phyloP scores from a whole-genome alignment of 805 yeast species.

The Saccharomycopsis fibuligera region DNA sequence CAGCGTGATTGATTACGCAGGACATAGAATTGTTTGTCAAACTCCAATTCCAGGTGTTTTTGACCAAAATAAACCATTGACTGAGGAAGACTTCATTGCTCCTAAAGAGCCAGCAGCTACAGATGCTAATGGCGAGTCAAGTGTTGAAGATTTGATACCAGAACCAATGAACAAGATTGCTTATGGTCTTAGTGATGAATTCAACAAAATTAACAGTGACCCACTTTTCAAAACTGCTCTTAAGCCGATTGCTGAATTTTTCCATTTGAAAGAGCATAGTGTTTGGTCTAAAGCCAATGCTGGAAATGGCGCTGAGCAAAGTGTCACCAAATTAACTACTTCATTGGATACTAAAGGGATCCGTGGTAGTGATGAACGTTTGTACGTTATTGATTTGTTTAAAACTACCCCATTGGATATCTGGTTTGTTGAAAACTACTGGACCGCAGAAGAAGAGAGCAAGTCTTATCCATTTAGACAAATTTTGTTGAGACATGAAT shows the following conservation, averaged over 20 bases:
- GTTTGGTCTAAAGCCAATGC: slow-evolving; percentile 35
- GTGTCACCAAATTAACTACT: slow-evolving; percentile 46
- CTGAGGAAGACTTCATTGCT: slow-evolving; percentile 36
- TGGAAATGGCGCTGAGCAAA: slow-evolving; percentile 33
- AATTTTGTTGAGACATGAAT: slow-evolving; percentile 75
- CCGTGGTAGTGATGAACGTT: slow-evolving; percentile 76
- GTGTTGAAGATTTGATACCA: slow-evolving; percentile 31
- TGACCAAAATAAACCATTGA: slow-evolving; percentile 33
- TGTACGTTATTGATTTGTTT: slow-evolving; percentile 77
- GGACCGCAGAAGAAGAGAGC: slow-evolving; percentile 33
- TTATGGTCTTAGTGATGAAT: slow-evolving; percentile 71
- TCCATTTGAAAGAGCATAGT: slow-evolving; percentile 70
- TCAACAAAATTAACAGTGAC: slow-evolving; percentile 42
- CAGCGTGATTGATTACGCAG: slow-evolving; percentile 84
- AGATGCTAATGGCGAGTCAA: slow-evolving; percentile 31
- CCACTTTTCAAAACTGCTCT: slow-evolving; percentile 50
- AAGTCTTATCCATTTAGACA: slow-evolving; percentile 78
- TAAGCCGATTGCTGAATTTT: slow-evolving; percentile 57
- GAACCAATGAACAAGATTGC: slow-evolving; percentile 43
- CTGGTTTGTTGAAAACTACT: slow-evolving; percentile 59
- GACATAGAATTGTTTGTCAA: slow-evolving; percentile 83
- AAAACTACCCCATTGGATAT: slow-evolving; percentile 82
- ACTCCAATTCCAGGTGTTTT: slow-evolving; percentile 94
- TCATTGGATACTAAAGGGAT: slow-evolving; percentile 83
- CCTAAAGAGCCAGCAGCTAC: too few species aligned